These are phyloP conservation scores for Cucumis hystrix DNA, from an alignment of 306 rosid genomes.

Conservation along the genomic window DNA sequence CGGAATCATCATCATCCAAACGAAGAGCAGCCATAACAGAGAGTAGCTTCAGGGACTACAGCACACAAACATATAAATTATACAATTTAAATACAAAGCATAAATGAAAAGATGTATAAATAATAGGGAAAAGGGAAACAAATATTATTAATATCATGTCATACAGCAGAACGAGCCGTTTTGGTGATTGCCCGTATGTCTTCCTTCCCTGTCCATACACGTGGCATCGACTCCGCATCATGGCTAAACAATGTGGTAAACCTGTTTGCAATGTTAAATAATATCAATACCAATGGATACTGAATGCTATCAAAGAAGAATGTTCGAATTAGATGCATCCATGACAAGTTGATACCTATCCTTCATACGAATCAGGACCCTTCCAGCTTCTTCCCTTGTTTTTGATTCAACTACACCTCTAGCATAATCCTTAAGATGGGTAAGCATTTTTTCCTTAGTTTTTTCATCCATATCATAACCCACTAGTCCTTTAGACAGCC, in stretches of 20 bases:
- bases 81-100: background rate
- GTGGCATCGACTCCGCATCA: constrained; percentile 95
- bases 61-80: background rate
- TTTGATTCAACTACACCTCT: constrained; percentile 70
- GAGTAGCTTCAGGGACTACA: constrained; percentile 85
- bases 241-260: constrained; percentile 81
- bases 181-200: constrained; percentile 87
- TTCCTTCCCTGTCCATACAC: constrained; percentile 90
- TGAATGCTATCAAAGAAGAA: background rate
- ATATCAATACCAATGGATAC: background rate
- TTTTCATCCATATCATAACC: constrained; percentile 72
- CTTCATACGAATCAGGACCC: constrained; percentile 86
- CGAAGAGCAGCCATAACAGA: constrained; percentile 87
- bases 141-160: constrained; percentile 10
- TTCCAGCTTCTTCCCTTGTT: constrained; percentile 94
- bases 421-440: constrained; percentile 45
- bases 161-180: constrained; percentile 80
- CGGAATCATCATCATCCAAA: constrained; percentile 50
- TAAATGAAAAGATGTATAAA: background rate
- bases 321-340: background rate
- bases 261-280: constrained; percentile 33
- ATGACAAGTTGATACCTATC: constrained; percentile 44
- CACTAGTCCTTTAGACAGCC: constrained; percentile 49
- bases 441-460: constrained; percentile 32
- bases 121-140: background rate